Evolutionary conservation across 1,139 yeast species (phyloP), one percentile per base, ranked within the genome.

Genomic region (Geotrichum europaeum): DNA sequence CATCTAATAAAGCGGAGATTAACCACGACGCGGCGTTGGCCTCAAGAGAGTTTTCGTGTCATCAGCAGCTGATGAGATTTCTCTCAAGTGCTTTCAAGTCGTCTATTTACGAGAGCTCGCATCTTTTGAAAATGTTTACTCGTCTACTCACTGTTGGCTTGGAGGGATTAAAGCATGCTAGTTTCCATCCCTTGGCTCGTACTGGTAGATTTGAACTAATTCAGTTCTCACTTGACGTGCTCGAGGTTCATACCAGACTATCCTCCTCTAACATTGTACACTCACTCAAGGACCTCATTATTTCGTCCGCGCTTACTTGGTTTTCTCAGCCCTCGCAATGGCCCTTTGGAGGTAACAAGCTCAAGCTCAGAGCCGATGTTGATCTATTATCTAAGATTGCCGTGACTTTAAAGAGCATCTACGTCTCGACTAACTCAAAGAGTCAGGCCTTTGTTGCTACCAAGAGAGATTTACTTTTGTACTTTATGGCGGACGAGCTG

Each of bases 41-140:
- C 0, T 77, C 79, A 9, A 76, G 79, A 58, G 73, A 79, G n/a
- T 79, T 90, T 67, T 86, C 85, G 61, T 89, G 96, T 0, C 98
- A 94, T 72, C 75, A 83, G 57, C 80, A 81, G 64, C 79, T 94
- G 32, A 83, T 89, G 59, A 78, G 84, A 60, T 81, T 91, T 69
- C 81, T 94, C 67, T 75, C 85, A 2, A 87, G 96, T n/a, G 87
- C 85, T 68, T 89, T 91, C 74, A 91, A 90, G 71, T 91, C 97
- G 0, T 82, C 92, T 0, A 75, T 84, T 69, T 84, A 84, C 68
- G 89, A 87, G 69, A 86, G 94, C 74, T 84, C 81, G 62, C 91
- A 87, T 67, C 75, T 88, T 47, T 75, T 89, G 66, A 86, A 84
- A 65, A 74, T 88, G 62, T 89, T 89, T 70, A 86, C 94, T 0